These are phyloP conservation scores for Yamadazyma dendronema DNA, from an alignment of 1,139 yeast genomes.

Conservation along the genomic window DNA sequence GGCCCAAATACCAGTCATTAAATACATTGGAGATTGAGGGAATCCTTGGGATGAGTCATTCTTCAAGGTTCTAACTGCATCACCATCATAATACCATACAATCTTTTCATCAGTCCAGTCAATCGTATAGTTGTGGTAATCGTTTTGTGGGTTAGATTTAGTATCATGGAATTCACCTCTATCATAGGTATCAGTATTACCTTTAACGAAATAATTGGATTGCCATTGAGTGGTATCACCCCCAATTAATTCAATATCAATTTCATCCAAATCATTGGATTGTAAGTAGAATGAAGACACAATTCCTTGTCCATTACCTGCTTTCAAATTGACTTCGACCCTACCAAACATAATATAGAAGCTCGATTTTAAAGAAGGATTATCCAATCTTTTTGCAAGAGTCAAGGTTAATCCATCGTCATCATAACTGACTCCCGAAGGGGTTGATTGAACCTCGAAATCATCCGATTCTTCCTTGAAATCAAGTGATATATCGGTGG, in stretches of 20 bases:
- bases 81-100: constrained; percentile 46
- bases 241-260: constrained; percentile 79
- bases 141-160: constrained; percentile 42
- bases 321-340: constrained; percentile 63
- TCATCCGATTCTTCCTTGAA: constrained; percentile 42
- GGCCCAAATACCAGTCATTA: constrained; percentile 44
- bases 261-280: constrained; percentile 78
- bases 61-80: constrained; percentile 39
- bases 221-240: constrained; percentile 69
- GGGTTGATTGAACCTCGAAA: constrained; percentile 21
- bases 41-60: constrained; percentile 39
- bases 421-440: constrained; percentile 22
- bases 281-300: constrained; percentile 75
- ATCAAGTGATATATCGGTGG: constrained; percentile 45
- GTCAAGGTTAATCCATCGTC: constrained; percentile 57
- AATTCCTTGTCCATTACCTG: constrained; percentile 71
- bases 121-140: constrained; percentile 32
- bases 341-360: constrained; percentile 83
- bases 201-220: constrained; percentile 75
- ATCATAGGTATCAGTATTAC: constrained; percentile 65
- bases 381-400: constrained; percentile 56
- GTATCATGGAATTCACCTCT: constrained; percentile 65
- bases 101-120: constrained; percentile 33
- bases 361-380: constrained; percentile 67
- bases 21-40: constrained; percentile 52